Conservation (phyloP, 2,329 filamentous ascomycete species). For the Talaromyces rugulosus region DNA sequence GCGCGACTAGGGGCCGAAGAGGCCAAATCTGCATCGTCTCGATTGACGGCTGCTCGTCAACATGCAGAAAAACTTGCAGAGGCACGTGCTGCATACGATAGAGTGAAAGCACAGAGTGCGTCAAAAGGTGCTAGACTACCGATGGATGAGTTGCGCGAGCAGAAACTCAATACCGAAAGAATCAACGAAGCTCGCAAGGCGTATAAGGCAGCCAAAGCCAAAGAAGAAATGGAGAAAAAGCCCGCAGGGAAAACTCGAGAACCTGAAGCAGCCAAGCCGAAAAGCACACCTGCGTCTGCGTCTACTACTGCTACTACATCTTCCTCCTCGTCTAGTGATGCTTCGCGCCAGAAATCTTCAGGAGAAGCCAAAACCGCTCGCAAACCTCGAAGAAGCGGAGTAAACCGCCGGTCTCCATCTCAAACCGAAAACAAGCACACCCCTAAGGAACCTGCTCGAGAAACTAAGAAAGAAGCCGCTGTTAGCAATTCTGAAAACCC, state of each 20-base stretch:
- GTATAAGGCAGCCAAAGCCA: slow-evolving; percentile 11
- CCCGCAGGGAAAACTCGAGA: background rate
- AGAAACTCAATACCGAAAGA: slow-evolving; percentile 9
- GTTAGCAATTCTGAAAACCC: background rate
- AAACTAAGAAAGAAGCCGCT: background rate
- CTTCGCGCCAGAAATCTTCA: background rate
- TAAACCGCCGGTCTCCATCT: background rate
- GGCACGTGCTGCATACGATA: slow-evolving; percentile 11
- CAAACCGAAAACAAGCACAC: background rate
- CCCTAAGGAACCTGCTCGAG: no score
- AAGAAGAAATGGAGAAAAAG: slow-evolving; percentile 5
- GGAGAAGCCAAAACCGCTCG: background rate
- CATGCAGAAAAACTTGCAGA: slow-evolving; percentile 14
- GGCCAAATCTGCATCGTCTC: slow-evolving; percentile 7
- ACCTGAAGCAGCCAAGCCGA: slow-evolving; percentile 1
- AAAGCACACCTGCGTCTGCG: background rate
- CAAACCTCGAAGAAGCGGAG: background rate
- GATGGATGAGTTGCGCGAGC: slow-evolving; percentile 3
- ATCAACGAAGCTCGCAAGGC: slow-evolving; percentile 11
- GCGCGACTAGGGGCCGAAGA: slow-evolving; percentile 4
- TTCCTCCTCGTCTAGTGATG: background rate
- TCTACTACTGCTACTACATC: background rate
- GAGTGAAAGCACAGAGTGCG: slow-evolving; percentile 2
- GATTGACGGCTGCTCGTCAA: slow-evolving; percentile 8
- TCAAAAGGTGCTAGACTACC: slow-evolving; percentile 1